Evolutionary conservation across 306 rosid genomes (phyloP), one percentile per base, ranked within the genome.

Genomic region (Potentilla sterilis): DNA sequence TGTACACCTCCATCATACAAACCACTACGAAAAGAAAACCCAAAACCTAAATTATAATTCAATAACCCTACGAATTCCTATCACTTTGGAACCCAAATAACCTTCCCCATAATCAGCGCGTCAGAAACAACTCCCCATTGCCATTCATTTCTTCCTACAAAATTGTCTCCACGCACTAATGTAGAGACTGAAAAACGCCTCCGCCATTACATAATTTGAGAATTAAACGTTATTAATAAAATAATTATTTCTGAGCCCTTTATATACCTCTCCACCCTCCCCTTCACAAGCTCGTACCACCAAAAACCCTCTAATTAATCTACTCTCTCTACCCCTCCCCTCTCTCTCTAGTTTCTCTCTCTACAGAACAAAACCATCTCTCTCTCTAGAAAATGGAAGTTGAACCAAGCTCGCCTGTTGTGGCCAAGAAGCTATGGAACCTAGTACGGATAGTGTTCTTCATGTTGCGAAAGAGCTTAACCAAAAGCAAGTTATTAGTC

Each of bases 401-500:
- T 18, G 89, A 87, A 34, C 40, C 78, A 51, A 85, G 76, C 67
- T 78, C 88, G 16, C 82, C 86, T 2, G 70, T 73, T 73, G 87
- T 79, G 28, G 89, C 88, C 54, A 92, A 88, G 81, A 95, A 90
- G 76, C 70, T 88, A 9, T 82, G 90, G 92, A 89, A 74, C 81
- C 74, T 93, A 28, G 47, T 89, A 22, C 82, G 99, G 2, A 69
- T 87, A 47, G 76, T 87, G 72, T 67, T 89, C 11, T 66, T 83
- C 78, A 86, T 92, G 96, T 41, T 95, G 43, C 81, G 93, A 69
- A 89, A 85, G 80, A 91, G 93, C 46, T 62, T 92, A 70, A 78
- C 88, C 9, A 95, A 91, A 83, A 87, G 89, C 89, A 94, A 87
- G 62, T 16, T 85, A 9, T 71, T 72, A 69, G 28, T 83, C 0